phyloP scores from a whole-genome alignment of 2,329 filamentous ascomycete species.

The Lachnellula suecica region DNA sequence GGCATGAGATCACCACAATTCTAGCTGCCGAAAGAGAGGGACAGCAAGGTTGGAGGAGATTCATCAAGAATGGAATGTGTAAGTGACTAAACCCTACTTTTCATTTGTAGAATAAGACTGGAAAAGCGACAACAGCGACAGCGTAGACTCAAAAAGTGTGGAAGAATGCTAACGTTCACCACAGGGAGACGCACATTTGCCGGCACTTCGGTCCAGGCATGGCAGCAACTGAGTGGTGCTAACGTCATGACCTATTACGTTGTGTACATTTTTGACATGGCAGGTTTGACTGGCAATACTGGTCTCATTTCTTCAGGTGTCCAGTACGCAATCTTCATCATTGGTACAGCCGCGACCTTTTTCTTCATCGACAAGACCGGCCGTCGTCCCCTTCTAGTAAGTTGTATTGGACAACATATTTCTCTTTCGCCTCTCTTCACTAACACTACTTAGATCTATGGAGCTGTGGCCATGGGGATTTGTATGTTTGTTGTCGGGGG shows the following conservation, averaged over 20 bases:
- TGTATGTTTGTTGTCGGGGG: constrained; percentile 49
- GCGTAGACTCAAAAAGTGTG: too few relatives aligned
- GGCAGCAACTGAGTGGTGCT: constrained; percentile 25
- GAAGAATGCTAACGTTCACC: constrained; percentile 29
- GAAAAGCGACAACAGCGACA: too few relatives aligned
- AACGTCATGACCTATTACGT: constrained; percentile 37
- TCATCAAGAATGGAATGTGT: constrained; percentile 53
- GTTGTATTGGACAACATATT: too few relatives aligned
- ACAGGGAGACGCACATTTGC: constrained; percentile 22
- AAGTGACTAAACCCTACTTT: neutral
- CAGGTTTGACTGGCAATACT: constrained; percentile 35
- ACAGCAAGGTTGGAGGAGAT: constrained; percentile 36
- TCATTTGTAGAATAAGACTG: neutral
- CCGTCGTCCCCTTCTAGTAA: constrained; percentile 35
- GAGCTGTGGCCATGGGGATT: constrained; percentile 39
- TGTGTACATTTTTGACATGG: constrained; percentile 40
- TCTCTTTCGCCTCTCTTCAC: neutral
- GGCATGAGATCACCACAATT: constrained; percentile 49
- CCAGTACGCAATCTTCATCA: constrained; percentile 27
- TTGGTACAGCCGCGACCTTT: constrained; percentile 20
- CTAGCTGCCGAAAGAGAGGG: constrained; percentile 31
- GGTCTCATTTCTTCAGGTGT: constrained; percentile 30
- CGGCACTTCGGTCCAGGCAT: constrained; percentile 19
- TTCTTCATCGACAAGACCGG: constrained; percentile 29
- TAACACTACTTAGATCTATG: constrained; percentile 33